A percentile compares a stretch with the other conserved stretches of the same genome.
These are phyloP conservation scores for Jaapia argillacea DNA, from an alignment of 768 basidiomycete genomes.

Conservation along the genomic window DNA sequence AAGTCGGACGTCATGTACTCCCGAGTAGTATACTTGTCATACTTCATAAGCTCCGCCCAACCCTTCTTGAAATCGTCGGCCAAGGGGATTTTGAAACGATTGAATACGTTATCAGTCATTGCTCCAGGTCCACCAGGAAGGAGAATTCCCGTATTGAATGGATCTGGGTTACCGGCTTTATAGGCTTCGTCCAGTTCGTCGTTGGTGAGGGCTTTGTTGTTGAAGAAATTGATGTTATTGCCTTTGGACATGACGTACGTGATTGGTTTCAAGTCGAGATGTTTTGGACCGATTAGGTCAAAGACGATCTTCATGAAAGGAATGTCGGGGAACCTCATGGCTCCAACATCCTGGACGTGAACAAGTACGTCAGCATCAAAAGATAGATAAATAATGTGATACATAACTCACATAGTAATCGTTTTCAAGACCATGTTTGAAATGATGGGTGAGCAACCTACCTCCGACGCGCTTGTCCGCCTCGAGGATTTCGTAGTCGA, in stretches of 20 bases:
- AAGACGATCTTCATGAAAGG: constrained; percentile 12
- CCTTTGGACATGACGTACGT: background rate
- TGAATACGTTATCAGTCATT: too few species aligned
- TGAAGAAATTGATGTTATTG: background rate
- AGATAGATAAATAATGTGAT: too few species aligned
- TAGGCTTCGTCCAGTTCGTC: too few species aligned
- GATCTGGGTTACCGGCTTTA: too few species aligned
- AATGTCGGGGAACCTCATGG: constrained; percentile 13
- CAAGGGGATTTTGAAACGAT: too few species aligned
- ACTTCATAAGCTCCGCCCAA: too few species aligned
- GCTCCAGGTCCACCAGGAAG: too few species aligned
- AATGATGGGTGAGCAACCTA: constrained; percentile 9
- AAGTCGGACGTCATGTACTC: too few species aligned
- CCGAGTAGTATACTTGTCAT: background rate
- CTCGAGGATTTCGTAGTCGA: constrained; percentile 13
- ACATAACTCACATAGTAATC: constrained; percentile 4
- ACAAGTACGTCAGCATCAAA: too few species aligned
- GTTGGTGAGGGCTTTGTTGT: too few species aligned
- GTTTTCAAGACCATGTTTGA: background rate
- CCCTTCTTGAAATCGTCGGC: too few species aligned
- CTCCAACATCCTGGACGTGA: constrained; percentile 12
- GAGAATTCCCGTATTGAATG: too few species aligned
- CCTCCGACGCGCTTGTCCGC: constrained; percentile 12
- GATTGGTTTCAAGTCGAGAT: background rate
- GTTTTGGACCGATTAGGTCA: constrained; percentile 7